phyloP scores from a whole-genome alignment of 2,329 filamentous ascomycete species.

The Juglanconis oblonga region DNA sequence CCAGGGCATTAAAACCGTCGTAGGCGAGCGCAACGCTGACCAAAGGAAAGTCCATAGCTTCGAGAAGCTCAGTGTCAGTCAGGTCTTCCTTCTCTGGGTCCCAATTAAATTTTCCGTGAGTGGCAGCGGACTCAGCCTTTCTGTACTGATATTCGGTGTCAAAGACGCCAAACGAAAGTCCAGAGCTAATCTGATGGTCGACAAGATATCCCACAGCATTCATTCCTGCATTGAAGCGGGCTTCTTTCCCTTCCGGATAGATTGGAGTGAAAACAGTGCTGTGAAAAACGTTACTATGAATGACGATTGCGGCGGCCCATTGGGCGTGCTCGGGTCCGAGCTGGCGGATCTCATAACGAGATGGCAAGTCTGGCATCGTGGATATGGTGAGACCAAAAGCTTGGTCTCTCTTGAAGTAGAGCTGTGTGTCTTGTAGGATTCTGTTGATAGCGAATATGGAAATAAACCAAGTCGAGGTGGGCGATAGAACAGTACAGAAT shows the following conservation, averaged over 20 bases:
- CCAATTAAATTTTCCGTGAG: slow-evolving; percentile 28
- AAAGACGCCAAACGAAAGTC: slow-evolving; percentile 24
- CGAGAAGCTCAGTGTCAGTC: slow-evolving; percentile 22
- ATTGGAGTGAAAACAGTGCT: slow-evolving; percentile 23
- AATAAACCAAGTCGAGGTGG: too few species aligned
- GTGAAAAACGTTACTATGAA: slow-evolving; percentile 25
- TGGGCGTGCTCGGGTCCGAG: slow-evolving; percentile 23
- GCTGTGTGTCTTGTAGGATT: too few species aligned
- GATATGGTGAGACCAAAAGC: neutral
- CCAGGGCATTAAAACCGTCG: slow-evolving; percentile 22
- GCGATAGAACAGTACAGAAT: too few species aligned
- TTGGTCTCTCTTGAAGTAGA: too few species aligned
- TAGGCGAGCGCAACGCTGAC: slow-evolving; percentile 29
- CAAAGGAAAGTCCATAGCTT: slow-evolving; percentile 32
- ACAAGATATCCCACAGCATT: slow-evolving; percentile 17
- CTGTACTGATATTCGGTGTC: slow-evolving; percentile 24
- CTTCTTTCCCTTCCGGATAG: slow-evolving; percentile 18
- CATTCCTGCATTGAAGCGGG: slow-evolving; percentile 18
- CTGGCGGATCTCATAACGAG: slow-evolving; percentile 26
- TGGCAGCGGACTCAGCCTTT: slow-evolving; percentile 20
- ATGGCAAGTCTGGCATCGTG: neutral
- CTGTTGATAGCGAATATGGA: too few species aligned
- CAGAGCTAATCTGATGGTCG: slow-evolving; percentile 20
- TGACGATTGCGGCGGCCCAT: slow-evolving; percentile 25
- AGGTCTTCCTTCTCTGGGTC: slow-evolving; percentile 12